phyloP scores from a whole-genome alignment of 2,329 filamentous ascomycete genomes.

The Cryphonectria naterciae region DNA sequence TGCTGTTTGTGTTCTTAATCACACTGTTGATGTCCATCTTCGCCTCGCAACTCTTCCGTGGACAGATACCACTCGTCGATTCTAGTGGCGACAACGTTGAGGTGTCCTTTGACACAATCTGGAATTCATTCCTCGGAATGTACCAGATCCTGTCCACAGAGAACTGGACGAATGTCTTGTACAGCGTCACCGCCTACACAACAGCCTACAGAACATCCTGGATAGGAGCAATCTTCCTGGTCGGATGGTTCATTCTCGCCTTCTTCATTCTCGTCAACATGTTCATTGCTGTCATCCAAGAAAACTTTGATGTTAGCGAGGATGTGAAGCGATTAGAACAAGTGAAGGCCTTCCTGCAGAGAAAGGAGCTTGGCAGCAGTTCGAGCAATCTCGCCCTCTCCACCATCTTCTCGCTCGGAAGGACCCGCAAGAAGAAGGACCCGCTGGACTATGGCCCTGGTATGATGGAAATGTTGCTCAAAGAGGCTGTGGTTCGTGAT shows the following conservation, averaged over 20 bases:
- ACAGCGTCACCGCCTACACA: slow-evolving; percentile 75
- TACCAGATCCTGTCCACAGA: slow-evolving; percentile 96
- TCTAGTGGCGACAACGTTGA: slow-evolving; percentile 63
- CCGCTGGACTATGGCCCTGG: slow-evolving; percentile 90
- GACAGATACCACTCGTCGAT: slow-evolving; percentile 73
- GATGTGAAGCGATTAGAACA: slow-evolving; percentile 97
- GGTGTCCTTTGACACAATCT: slow-evolving; percentile 87
- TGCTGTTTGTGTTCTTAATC: slow-evolving; percentile 94
- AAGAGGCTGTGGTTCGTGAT: slow-evolving; percentile 92
- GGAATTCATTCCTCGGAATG: slow-evolving; percentile 96
- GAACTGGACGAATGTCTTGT: slow-evolving; percentile 90
- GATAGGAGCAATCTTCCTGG: slow-evolving; percentile 89
- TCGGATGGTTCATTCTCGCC: slow-evolving; percentile 92
- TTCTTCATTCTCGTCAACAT: slow-evolving; percentile 98
- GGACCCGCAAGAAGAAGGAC: slow-evolving; percentile 68
- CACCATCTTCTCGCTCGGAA: slow-evolving; percentile 68
- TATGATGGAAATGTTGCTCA: slow-evolving; percentile 93
- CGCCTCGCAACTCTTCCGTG: slow-evolving; percentile 88
- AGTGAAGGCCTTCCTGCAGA: slow-evolving; percentile 90
- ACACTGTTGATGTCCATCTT: slow-evolving; percentile 94
- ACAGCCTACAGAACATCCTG: slow-evolving; percentile 73
- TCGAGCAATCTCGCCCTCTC: slow-evolving; percentile 76
- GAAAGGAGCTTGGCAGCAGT: slow-evolving; percentile 79
- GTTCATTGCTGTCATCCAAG: slow-evolving; percentile 99
- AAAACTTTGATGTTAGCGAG: slow-evolving; percentile 98